Evolutionary conservation across 2,329 filamentous ascomycete genomes (phyloP).

Genomic region (Periconia digitata): DNA sequence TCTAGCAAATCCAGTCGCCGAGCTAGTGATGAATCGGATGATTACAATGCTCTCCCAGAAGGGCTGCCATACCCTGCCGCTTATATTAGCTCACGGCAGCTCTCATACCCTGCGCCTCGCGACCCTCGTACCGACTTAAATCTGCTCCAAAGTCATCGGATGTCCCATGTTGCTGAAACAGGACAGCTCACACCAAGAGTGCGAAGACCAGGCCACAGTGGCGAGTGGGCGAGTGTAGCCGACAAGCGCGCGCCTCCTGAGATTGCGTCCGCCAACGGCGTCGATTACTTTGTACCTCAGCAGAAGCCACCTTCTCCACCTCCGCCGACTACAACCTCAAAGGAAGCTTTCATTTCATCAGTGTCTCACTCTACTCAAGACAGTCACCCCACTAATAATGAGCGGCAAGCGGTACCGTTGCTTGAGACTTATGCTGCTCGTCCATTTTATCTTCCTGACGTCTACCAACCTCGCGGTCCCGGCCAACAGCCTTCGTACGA

Average conservation of each 20-base stretch:
- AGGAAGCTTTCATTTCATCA: slow-evolving; percentile 17
- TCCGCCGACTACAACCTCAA: slow-evolving; percentile 14
- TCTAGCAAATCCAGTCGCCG: slow-evolving; percentile 36
- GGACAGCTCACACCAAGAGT: slow-evolving; percentile 49
- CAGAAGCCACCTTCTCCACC: slow-evolving; percentile 39
- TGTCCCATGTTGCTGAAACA: slow-evolving; percentile 54
- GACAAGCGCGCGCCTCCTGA: slow-evolving; percentile 28
- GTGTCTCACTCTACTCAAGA: slow-evolving; percentile 23
- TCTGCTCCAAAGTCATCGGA: slow-evolving; percentile 50
- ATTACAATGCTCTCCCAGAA: slow-evolving; percentile 35
- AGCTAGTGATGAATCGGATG: slow-evolving; percentile 37
- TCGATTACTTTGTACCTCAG: slow-evolving; percentile 41
- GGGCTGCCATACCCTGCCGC: slow-evolving; percentile 37
- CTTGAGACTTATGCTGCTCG: slow-evolving; percentile 42
- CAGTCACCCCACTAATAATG: slow-evolving; percentile 23
- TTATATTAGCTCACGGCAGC: slow-evolving; percentile 29
- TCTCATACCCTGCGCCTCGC: slow-evolving; percentile 19
- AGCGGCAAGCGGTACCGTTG: slow-evolving; percentile 36
- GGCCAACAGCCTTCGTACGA: slow-evolving; percentile 40
- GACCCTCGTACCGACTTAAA: slow-evolving; percentile 41
- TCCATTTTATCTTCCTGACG: slow-evolving; percentile 34
- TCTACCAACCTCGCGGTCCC: slow-evolving; percentile 41
- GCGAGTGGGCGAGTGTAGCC: slow-evolving; percentile 42
- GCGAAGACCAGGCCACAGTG: slow-evolving; percentile 39
- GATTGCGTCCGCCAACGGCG: slow-evolving; percentile 32